Conservation (phyloP, 495 filamentous ascomycete genomes). For the Xanthoparmelia taractica region DNA sequence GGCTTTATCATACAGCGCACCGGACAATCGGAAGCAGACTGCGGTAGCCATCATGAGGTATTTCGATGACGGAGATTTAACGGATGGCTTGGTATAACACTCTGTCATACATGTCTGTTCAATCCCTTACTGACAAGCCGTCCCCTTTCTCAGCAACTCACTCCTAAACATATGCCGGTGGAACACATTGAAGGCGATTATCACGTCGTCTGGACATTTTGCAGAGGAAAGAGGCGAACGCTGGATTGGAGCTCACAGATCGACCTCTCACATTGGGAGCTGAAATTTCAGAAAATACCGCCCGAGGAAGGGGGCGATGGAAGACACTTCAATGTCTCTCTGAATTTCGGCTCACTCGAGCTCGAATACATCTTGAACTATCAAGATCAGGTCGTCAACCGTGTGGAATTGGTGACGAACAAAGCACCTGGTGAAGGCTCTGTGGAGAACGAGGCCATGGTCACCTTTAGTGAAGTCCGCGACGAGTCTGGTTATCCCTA, state of each 20-base stretch:
- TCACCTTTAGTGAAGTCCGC: constrained; percentile 19
- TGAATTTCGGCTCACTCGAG: constrained; percentile 24
- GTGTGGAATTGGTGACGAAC: constrained; percentile 20
- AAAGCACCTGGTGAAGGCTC: constrained; percentile 19
- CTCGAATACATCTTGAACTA: constrained; percentile 25
- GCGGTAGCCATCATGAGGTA: constrained; percentile 18
- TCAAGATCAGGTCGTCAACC: constrained; percentile 26
- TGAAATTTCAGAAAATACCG: constrained; percentile 5
- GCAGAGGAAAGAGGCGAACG: constrained; percentile 19
- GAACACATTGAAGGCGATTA: constrained; percentile 20
- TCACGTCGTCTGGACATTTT: constrained; percentile 22
- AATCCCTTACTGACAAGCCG: background rate
- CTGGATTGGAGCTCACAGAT: constrained; percentile 18
- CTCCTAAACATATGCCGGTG: constrained; percentile 9
- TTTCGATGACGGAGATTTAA: constrained; percentile 23
- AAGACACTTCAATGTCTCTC: constrained; percentile 17
- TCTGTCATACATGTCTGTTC: background rate
- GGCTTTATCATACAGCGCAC: background rate
- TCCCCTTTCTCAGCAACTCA: constrained; percentile 9
- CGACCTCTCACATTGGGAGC: constrained; percentile 14
- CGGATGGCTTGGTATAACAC: constrained; percentile 15
- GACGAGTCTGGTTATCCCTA: constrained; percentile 26
- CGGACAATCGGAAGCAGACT: background rate
- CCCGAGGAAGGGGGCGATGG: constrained; percentile 15
- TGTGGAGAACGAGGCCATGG: constrained; percentile 21